A percentile compares a stretch with the other conserved stretches of the same genome.
These are phyloP conservation scores for Xanthoconium purpureum DNA, from an alignment of 768 basidiomycete genomes.

Conservation along the genomic window DNA sequence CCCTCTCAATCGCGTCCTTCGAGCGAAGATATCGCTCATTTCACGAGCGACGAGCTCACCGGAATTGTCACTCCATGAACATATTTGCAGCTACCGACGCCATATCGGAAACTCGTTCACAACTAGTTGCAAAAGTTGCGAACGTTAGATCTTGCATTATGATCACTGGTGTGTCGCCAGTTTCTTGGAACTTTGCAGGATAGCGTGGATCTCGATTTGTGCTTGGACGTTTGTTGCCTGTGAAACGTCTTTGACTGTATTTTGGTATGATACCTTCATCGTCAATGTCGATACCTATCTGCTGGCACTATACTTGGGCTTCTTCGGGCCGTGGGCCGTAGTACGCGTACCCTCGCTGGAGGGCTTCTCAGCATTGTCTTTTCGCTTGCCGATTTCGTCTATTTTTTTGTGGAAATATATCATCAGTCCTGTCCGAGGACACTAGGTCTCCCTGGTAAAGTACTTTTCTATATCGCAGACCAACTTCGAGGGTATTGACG, in stretches of 20 bases:
- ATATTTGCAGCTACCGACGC: not conserved
- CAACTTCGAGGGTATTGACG: not conserved
- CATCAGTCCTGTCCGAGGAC: too few relatives aligned
- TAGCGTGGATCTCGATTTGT: not conserved
- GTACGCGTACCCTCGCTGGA: too few relatives aligned
- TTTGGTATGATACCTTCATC: too few relatives aligned
- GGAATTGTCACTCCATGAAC: not conserved
- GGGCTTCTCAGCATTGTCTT: not conserved
- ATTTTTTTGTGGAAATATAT: not conserved
- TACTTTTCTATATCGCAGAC: not conserved
- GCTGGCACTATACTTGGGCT: too few relatives aligned
- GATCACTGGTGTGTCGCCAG: not conserved
- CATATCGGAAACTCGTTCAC: too few relatives aligned
- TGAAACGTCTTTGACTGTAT: not conserved
- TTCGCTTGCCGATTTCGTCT: not conserved
- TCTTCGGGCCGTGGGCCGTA: not conserved
- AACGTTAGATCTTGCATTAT: too few relatives aligned
- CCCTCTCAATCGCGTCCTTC: conserved; percentile 29
- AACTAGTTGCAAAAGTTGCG: too few relatives aligned
- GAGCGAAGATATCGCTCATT: conserved; percentile 25
- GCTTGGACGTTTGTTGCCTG: not conserved
- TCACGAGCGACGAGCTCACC: conserved; percentile 4
- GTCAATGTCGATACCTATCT: not conserved
- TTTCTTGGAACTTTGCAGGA: not conserved
- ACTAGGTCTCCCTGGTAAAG: not conserved